phyloP scores from a whole-genome alignment of 2,329 filamentous ascomycete genomes.

The Anthostomella pinea region DNA sequence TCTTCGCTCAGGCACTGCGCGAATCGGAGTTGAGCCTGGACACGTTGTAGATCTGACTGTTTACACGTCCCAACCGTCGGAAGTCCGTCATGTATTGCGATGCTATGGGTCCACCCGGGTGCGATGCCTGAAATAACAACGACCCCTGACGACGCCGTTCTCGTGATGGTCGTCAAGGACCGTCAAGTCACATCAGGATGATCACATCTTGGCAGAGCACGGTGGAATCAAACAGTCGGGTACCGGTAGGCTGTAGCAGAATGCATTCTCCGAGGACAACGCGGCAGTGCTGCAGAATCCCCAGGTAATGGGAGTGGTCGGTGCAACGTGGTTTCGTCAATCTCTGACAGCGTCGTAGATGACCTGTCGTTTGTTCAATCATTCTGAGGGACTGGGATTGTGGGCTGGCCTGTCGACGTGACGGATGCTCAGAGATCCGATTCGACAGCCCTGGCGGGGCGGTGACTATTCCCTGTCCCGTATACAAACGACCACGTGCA shows the following conservation, averaged over 20 bases:
- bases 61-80: too few species aligned
- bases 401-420: constrained; percentile 10
- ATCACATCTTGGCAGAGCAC: constrained; percentile 1
- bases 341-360: constrained; percentile 15
- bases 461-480: constrained; percentile 8
- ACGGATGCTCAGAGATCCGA: constrained; percentile 12
- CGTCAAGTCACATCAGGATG: neutral
- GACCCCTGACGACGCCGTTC: too few species aligned
- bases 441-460: constrained; percentile 13
- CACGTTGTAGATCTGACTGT: too few species aligned
- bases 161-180: too few species aligned
- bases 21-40: too few species aligned
- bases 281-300: neutral
- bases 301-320: too few species aligned
- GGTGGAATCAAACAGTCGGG: constrained; percentile 8
- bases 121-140: too few species aligned
- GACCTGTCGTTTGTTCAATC: constrained; percentile 19
- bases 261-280: neutral
- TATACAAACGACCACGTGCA: constrained; percentile 18
- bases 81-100: too few species aligned
- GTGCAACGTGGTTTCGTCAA: constrained; percentile 14
- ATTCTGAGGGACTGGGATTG: constrained; percentile 7
- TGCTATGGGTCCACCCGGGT: too few species aligned
- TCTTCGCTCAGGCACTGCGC: too few species aligned
- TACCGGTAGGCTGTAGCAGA: too few species aligned